A percentile compares a stretch with the other conserved stretches of the same genome.
Evolutionary conservation across 371 early-diverging fungal genomes (phyloP).

Genomic region (Sporodiniella umbellata): DNA sequence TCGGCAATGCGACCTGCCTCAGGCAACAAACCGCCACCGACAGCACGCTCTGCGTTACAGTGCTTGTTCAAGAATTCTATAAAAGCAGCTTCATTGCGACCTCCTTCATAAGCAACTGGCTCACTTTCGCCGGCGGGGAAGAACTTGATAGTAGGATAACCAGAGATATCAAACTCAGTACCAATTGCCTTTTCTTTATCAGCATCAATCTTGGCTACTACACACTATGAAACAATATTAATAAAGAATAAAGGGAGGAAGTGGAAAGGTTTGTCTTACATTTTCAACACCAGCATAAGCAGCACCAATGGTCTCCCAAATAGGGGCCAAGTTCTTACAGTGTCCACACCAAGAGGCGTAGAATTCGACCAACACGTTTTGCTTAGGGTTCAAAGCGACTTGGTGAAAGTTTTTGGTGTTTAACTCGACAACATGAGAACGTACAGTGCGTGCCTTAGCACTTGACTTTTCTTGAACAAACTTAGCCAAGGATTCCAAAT

Average conservation of each 20-base stretch:
- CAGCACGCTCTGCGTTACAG: conserved; percentile 76
- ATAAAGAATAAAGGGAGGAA: too few species aligned
- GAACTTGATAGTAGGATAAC: conserved; percentile 87
- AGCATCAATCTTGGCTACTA: conserved; percentile 93
- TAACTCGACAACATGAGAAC: conserved; percentile 63
- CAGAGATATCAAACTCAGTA: conserved; percentile 63
- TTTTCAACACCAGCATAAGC: conserved; percentile 48
- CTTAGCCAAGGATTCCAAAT: conserved; percentile 66
- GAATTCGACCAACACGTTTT: conserved; percentile 79
- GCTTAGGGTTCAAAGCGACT: conserved; percentile 55
- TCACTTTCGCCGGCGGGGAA: conserved; percentile 71
- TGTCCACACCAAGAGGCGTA: conserved; percentile 88
- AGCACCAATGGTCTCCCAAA: conserved; percentile 58
- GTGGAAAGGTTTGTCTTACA: conserved; percentile 25
- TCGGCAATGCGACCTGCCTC: conserved; percentile 68
- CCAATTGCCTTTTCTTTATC: conserved; percentile 54
- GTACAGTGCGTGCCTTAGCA: conserved; percentile 56
- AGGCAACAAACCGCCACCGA: conserved; percentile 68
- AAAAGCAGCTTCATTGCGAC: conserved; percentile 79
- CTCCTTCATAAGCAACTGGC: conserved; percentile 74
- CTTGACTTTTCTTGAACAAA: conserved; percentile 81
- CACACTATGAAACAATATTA: conserved; percentile 45
- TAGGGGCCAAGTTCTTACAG: conserved; percentile 76
- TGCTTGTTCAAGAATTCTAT: conserved; percentile 88
- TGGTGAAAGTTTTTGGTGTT: conserved; percentile 66